Percentiles rank a stretch among this genome's conserved stretches.
Evolutionary conservation across 805 yeast species (phyloP).

Genomic region (Kuraishia hungarica): DNA sequence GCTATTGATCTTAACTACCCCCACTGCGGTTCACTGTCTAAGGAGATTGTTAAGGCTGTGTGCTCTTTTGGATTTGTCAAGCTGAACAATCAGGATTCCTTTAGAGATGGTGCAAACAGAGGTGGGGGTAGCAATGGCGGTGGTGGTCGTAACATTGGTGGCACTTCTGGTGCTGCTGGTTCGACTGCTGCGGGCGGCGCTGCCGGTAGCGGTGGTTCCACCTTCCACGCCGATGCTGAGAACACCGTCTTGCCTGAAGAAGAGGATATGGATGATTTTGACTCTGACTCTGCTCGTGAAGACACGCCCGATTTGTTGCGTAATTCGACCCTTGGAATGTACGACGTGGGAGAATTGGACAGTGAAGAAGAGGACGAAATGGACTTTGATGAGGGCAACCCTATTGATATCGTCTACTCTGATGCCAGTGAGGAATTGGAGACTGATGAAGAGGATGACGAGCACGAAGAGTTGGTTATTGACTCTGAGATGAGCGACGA

Average conservation of each 20-base stretch:
- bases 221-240: conserved; percentile 21
- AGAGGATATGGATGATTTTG: conserved; percentile 46
- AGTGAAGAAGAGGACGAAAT: conserved; percentile 34
- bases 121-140: neutral
- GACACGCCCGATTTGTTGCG: conserved; percentile 78
- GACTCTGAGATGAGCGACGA: conserved; percentile 14
- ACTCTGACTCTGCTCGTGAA: conserved; percentile 41
- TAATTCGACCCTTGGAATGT: conserved; percentile 92
- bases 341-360: conserved; percentile 69
- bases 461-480: conserved; percentile 8
- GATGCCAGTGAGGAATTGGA: conserved; percentile 20
- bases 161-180: neutral
- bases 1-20: conserved; percentile 71
- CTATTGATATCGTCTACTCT: conserved; percentile 22
- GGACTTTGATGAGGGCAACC: conserved; percentile 10
- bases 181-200: conserved; percentile 7
- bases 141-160: neutral
- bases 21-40: conserved; percentile 49
- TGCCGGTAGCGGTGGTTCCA: neutral
- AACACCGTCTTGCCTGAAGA: conserved; percentile 34
- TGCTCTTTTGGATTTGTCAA: conserved; percentile 49
- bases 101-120: conserved; percentile 14
- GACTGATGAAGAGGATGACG: conserved; percentile 24
- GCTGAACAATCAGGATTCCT: conserved; percentile 45
- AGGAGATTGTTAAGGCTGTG: conserved; percentile 50